phyloP scores from a whole-genome alignment of 2,329 filamentous ascomycete species.

The Colletotrichum eremochloae region DNA sequence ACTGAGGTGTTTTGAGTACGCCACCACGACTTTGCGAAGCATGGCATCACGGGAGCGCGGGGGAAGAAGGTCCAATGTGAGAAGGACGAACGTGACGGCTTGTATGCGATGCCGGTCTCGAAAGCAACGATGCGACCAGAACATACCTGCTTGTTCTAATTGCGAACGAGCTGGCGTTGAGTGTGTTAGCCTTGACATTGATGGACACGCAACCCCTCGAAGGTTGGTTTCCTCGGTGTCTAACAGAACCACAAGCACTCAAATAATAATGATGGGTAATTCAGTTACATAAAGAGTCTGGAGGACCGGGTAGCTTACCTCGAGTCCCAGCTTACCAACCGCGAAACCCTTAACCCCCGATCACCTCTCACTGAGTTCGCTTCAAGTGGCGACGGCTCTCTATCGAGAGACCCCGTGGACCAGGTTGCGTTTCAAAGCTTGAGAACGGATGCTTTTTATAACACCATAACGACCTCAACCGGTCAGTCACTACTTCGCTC shows the following conservation, averaged over 20 bases:
- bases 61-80: constrained; percentile 34
- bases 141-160: constrained; percentile 38
- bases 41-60: not conserved
- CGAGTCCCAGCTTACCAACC: constrained; percentile 40
- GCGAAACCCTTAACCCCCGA: not conserved
- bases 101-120: constrained; percentile 41
- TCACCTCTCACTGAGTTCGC: not conserved
- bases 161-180: constrained; percentile 35
- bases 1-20: not conserved
- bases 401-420: constrained; percentile 8
- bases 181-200: constrained; percentile 40
- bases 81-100: constrained; percentile 42
- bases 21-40: not conserved
- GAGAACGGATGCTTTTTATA: not conserved
- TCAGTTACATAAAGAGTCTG: constrained; percentile 47
- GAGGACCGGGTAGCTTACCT: constrained; percentile 47
- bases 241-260: not conserved
- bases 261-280: not conserved
- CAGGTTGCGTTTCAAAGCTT: constrained; percentile 4
- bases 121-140: constrained; percentile 43
- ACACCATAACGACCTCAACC: not conserved
- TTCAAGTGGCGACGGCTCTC: not conserved
- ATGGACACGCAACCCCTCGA: constrained; percentile 36
- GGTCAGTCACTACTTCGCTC: constrained; percentile 34
- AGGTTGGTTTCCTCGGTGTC: constrained; percentile 22